These are phyloP conservation scores for Calonectria pteridis DNA, from an alignment of 2,329 filamentous ascomycete genomes.

Conservation along the genomic window DNA sequence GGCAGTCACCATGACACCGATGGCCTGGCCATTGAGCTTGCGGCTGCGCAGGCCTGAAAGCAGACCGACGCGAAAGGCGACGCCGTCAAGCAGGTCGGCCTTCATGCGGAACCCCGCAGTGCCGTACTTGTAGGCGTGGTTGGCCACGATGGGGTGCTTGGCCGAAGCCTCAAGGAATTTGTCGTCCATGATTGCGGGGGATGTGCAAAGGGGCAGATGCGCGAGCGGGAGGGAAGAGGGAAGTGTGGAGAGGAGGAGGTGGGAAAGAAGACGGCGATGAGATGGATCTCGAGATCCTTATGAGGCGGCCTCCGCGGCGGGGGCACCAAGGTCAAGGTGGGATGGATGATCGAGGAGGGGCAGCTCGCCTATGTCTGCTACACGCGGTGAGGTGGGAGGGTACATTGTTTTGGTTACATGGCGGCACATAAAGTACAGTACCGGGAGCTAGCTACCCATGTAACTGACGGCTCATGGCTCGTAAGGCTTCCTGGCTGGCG, in stretches of 20 bases:
- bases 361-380: conserved; percentile 4
- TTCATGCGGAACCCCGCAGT: conserved; percentile 78
- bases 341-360: conserved; percentile 16
- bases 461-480: neutral
- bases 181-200: conserved; percentile 60
- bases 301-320: conserved; percentile 37
- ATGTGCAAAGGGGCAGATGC: conserved; percentile 5
- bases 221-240: neutral
- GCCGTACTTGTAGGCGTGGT: conserved; percentile 72
- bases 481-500: neutral
- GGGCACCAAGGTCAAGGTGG: conserved; percentile 9
- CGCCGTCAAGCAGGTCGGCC: conserved; percentile 86
- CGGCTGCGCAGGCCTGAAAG: conserved; percentile 90
- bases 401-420: neutral
- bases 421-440: neutral
- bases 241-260: conserved; percentile 1
- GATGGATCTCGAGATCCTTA: conserved; percentile 38
- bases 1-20: conserved; percentile 96
- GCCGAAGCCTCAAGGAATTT: conserved; percentile 71
- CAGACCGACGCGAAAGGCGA: conserved; percentile 92
- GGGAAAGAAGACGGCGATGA: conserved; percentile 34
- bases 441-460: neutral
- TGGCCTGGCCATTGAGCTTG: conserved; percentile 89
- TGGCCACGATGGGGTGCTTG: conserved; percentile 70
- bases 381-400: neutral